A percentile compares a stretch with the other conserved stretches of the same genome.
These are phyloP conservation scores for Podospora fimiseda DNA, from an alignment of 495 filamentous ascomycete genomes.

Conservation along the genomic window DNA sequence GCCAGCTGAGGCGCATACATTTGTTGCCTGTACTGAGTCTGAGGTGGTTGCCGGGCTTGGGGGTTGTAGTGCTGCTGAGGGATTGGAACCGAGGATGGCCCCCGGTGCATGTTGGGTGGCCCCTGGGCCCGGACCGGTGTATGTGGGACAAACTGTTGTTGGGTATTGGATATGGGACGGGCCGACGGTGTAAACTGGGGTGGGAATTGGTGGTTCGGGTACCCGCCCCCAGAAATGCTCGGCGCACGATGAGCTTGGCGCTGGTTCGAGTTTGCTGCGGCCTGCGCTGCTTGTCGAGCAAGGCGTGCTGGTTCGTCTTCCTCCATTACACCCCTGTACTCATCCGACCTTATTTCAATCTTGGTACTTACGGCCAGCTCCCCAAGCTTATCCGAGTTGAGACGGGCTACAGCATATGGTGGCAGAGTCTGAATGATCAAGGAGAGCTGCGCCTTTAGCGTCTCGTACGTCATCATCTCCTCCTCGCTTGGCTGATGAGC, in stretches of 20 bases:
- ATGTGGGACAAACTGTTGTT: constrained; percentile 31
- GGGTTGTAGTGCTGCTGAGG: constrained; percentile 26
- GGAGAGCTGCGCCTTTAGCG: constrained; percentile 64
- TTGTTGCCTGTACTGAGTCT: constrained; percentile 30
- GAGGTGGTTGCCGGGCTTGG: constrained; percentile 23
- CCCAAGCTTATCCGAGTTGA: constrained; percentile 76
- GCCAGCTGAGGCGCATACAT: constrained; percentile 31
- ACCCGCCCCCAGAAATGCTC: constrained; percentile 29
- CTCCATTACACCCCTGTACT: constrained; percentile 77
- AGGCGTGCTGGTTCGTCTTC: constrained; percentile 59
- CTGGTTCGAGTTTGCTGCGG: constrained; percentile 25
- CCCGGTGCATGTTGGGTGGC: constrained; percentile 25
- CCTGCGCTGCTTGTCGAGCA: constrained; percentile 31
- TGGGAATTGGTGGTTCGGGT: constrained; percentile 33
- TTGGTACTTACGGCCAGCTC: constrained; percentile 79
- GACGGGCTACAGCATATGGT: constrained; percentile 77
- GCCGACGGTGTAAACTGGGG: constrained; percentile 27
- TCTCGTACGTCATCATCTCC: constrained; percentile 68
- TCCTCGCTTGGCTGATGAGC: constrained; percentile 49
- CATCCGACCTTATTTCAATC: constrained; percentile 61
- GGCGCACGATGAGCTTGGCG: constrained; percentile 36
- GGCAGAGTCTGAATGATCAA: constrained; percentile 70
- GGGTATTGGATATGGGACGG: constrained; percentile 35
- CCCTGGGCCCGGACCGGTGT: constrained; percentile 36
- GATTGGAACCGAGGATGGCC: constrained; percentile 27